Evolutionary conservation across 768 basidiomycete species (phyloP), one percentile per base, ranked within the genome.

Genomic region (Naganishia kalamii): DNA sequence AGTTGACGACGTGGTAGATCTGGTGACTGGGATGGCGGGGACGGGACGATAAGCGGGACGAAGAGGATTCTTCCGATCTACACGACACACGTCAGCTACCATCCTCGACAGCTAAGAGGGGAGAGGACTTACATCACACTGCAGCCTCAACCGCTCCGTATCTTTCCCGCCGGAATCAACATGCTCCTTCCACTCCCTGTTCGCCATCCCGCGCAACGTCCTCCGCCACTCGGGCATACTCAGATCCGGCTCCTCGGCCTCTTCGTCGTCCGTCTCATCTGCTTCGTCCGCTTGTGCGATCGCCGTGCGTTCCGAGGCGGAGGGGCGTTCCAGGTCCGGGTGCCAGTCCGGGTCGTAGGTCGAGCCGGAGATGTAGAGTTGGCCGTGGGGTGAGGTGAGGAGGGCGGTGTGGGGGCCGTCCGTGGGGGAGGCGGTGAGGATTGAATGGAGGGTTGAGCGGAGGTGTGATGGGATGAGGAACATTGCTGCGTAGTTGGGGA

Each of bases 331-430:
- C n/a, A 57, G 37, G 3, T 33, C 37, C 30, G 37, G 35, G 35
- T 57, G 35, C 54, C 54, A 57, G 37, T 57, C 54, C n/a, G 54
- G 54, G 54, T 57, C 54, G 35, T 57, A 57, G 21, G 54, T 57
- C 35, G 35, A 37, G 1, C 54, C 54, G 54, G 35, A 37, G 32
- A 57, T 35, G 23, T 57, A 57, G 35, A 57, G n/a, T 23, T 57
- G 54, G n/a, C 54, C 54, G 12, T 37, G 33, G 6, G 40, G 35
- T 8, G 54, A 57, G 35, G 54, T 57, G 15, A 57, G 17, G 23
- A 57, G 54, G 4, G 54, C 54, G 8, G 54, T 57, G 27, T 57
- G 54, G 4, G 54, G 54, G 11, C 54, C 54, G 21, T 41, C 54
- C 2, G 21, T 4, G 13, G 54, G 13, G 4, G 54, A 57, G 35